Evolutionary conservation across 225 moss, liverwort and hornwort genomes (phyloP), one percentile per base, ranked within the genome.

Genomic region (Antitrichia curtipendula): DNA sequence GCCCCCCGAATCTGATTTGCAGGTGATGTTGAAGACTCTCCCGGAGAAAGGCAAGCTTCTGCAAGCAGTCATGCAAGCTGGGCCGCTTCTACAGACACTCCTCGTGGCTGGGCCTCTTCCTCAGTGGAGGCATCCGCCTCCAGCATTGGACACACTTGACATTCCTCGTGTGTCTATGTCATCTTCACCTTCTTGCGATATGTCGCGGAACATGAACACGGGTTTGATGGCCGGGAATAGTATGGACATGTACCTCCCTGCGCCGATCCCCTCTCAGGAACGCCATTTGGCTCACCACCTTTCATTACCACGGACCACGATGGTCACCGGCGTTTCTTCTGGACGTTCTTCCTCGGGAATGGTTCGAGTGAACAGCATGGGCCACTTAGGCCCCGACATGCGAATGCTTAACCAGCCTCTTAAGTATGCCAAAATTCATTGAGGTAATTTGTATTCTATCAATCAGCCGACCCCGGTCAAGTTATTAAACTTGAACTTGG

Each of bases 41-140:
- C 97, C 97, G 10, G 96, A 97, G 91, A 96, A 93, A 69, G 97
- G 97, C 64, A 95, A 97, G 89, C 95, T 97, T 58, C 88, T 97
- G 18, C 95, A 97, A 89, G 97, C 97, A 36, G 96, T 97, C 45
- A 96, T 94, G 91, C 93, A 96, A 78, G 96, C 97, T 13, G 96
- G 96, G 5, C 97, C 97, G 6, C 82, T 96, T 45, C 63, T 97
- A n/a, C 92, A 93, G 82, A 93, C 97, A 12, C 96, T 97, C 12
- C 92, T 97, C 22, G 91, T 96, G 41, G 94, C 97, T 29, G 97
- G 96, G 23, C 96, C 97, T 22, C 92, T 96, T 22, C 97, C 97
- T 10, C 97, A 97, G 84, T 97, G 97, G 97, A 90, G 94, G 75
- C 94, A 95, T 82, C 97, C 97, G 5, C 97, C 97, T 41, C 97